Percentiles rank a stretch among this genome's conserved stretches.
phyloP scores from a whole-genome alignment of 257 asterid species.

The Apocynum venetum region DNA sequence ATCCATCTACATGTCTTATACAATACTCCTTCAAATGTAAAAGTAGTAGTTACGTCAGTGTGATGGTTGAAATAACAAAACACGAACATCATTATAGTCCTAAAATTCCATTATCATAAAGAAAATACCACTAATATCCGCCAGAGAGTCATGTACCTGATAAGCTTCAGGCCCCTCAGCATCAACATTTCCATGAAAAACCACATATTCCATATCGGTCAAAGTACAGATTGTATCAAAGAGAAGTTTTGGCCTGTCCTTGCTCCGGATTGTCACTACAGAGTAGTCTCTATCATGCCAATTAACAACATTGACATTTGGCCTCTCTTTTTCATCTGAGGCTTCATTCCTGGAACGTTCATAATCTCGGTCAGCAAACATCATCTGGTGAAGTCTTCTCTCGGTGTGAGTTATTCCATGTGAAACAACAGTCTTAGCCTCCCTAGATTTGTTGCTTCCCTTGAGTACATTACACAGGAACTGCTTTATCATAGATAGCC shows the following conservation, averaged over 20 bases:
- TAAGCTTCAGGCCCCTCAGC: slow-evolving; percentile 78
- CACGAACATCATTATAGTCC: neutral
- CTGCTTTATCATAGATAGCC: slow-evolving; percentile 53
- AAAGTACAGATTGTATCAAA: slow-evolving; percentile 84
- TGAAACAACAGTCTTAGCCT: slow-evolving; percentile 76
- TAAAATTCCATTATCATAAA: neutral
- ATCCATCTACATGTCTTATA: slow-evolving; percentile 85
- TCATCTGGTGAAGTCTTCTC: slow-evolving; percentile 90
- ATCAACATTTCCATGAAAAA: slow-evolving; percentile 86
- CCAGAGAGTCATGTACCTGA: slow-evolving; percentile 47
- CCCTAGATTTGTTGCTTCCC: slow-evolving; percentile 72
- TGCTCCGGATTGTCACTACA: slow-evolving; percentile 76
- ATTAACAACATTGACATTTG: slow-evolving; percentile 71
- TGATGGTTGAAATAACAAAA: neutral
- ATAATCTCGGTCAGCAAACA: slow-evolving; percentile 94
- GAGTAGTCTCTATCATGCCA: slow-evolving; percentile 94
- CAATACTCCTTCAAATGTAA: slow-evolving; percentile 71
- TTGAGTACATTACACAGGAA: slow-evolving; percentile 69
- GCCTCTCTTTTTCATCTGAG: slow-evolving; percentile 51
- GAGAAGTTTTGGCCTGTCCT: slow-evolving; percentile 89
- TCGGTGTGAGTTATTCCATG: slow-evolving; percentile 65
- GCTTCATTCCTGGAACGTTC: slow-evolving; percentile 45
- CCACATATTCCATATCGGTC: slow-evolving; percentile 95
- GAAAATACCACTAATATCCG: neutral
- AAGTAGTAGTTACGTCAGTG: slow-evolving; percentile 12